Percentiles rank a stretch among this genome's conserved stretches.
phyloP scores from a whole-genome alignment of 164 flowering plant species.

The Euptelea pleiosperma region DNA sequence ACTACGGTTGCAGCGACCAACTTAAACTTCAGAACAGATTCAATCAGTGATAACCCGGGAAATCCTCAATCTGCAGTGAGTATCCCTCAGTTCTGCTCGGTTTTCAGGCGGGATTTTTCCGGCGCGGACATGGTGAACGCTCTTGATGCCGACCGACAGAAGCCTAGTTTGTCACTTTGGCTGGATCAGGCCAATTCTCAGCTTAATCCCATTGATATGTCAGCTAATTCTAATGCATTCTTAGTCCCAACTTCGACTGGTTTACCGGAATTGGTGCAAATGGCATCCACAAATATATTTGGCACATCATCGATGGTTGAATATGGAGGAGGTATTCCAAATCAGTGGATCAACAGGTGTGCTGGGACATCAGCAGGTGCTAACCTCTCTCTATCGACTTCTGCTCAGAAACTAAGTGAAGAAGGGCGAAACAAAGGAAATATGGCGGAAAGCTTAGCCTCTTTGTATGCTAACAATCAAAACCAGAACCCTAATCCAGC shows the following conservation, averaged over 20 bases:
- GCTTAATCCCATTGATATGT: slow-evolving; percentile 20
- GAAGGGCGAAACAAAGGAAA: slow-evolving; percentile 27
- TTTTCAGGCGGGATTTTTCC: slow-evolving; percentile 16
- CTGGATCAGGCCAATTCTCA: slow-evolving; percentile 37
- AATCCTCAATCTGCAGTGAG: slow-evolving; percentile 12
- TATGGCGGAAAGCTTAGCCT: slow-evolving; percentile 20
- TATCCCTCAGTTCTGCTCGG: slow-evolving; percentile 14
- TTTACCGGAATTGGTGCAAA: slow-evolving; percentile 26
- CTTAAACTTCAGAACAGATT: slow-evolving; percentile 21
- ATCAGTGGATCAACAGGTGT: slow-evolving; percentile 11
- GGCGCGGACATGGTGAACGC: not conserved
- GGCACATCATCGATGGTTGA: slow-evolving; percentile 20
- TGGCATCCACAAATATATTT: slow-evolving; percentile 25
- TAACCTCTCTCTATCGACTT: slow-evolving; percentile 20
- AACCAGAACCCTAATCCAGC: slow-evolving; percentile 7
- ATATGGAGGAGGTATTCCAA: slow-evolving; percentile 13
- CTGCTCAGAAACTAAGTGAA: slow-evolving; percentile 19
- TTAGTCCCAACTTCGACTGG: slow-evolving; percentile 16
- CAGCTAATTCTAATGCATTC: slow-evolving; percentile 17
- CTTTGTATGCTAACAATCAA: slow-evolving; percentile 15
- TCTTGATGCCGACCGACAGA: slow-evolving; percentile 19
- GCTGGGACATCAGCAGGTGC: slow-evolving; percentile 4
- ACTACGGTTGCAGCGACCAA: slow-evolving; percentile 22
- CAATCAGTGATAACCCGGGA: not conserved
- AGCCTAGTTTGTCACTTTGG: slow-evolving; percentile 45